phyloP scores from a whole-genome alignment of 2,329 filamentous ascomycete genomes.

The Thelonectria blattea region DNA sequence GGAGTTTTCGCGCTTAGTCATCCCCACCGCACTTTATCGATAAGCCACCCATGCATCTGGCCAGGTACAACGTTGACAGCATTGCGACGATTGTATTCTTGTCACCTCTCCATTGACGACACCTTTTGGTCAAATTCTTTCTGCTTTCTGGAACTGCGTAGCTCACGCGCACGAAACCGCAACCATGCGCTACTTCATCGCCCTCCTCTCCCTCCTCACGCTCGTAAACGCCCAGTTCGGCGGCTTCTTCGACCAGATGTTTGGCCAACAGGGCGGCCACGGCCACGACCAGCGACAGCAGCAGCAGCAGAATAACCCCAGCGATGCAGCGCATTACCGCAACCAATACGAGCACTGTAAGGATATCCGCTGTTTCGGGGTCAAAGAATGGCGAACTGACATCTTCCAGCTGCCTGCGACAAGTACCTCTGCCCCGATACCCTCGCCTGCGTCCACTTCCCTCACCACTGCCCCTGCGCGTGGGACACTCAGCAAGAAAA shows the following conservation, averaged over 20 bases:
- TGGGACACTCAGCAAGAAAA: conserved; percentile 81
- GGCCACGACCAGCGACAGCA: conserved; percentile 53
- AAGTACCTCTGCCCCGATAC: conserved; percentile 96
- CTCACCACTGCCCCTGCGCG: conserved; percentile 94
- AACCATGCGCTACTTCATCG: conserved; percentile 45
- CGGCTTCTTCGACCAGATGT: conserved; percentile 96
- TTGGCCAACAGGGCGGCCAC: conserved; percentile 58
- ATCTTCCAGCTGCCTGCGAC: conserved; percentile 73
- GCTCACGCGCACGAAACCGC: conserved; percentile 6
- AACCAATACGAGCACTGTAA: conserved; percentile 71
- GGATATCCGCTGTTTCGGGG: conserved; percentile 18
- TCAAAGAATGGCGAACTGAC: neutral
- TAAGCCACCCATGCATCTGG: conserved; percentile 34
- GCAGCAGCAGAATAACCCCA: conserved; percentile 78
- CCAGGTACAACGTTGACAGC: conserved; percentile 26
- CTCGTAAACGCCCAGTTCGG: conserved; percentile 81
- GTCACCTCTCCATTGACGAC: neutral
- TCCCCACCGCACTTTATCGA: conserved; percentile 32
- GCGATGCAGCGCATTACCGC: conserved; percentile 83
- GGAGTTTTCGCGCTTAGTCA: conserved; percentile 42
- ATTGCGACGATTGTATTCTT: neutral
- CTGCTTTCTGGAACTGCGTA: neutral
- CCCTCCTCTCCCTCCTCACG: conserved; percentile 65
- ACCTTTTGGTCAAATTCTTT: conserved; percentile 3
- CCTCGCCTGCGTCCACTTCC: conserved; percentile 92